phyloP scores from a whole-genome alignment of 2,329 filamentous ascomycete genomes.

The Lachnellula cervina region DNA sequence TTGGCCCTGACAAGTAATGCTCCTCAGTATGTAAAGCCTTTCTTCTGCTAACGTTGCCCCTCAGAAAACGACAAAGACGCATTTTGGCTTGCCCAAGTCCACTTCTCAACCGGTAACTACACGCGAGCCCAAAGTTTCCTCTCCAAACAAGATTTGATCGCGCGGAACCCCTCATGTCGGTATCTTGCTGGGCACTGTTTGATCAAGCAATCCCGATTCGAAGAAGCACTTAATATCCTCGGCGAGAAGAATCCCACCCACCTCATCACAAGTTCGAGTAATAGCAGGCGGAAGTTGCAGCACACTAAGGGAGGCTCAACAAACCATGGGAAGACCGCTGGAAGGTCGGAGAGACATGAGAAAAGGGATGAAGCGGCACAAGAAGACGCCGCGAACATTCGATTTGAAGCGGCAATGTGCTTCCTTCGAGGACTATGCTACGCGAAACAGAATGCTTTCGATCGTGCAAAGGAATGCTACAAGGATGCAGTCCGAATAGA shows the following conservation, averaged over 20 bases:
- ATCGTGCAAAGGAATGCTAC: conserved; percentile 96
- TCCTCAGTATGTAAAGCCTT: neutral
- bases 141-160: conserved; percentile 74
- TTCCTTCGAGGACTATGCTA: conserved; percentile 91
- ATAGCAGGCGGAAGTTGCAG: conserved; percentile 64
- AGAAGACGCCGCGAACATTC: conserved; percentile 69
- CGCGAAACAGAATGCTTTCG: conserved; percentile 95
- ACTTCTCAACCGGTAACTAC: conserved; percentile 94
- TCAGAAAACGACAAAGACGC: conserved; percentile 88
- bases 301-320: conserved; percentile 53
- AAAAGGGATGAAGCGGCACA: conserved; percentile 32
- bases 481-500: conserved; percentile 96
- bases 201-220: conserved; percentile 85
- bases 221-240: conserved; percentile 79
- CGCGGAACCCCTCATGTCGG: conserved; percentile 77
- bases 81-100: conserved; percentile 96
- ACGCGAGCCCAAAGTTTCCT: conserved; percentile 85
- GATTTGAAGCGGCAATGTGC: conserved; percentile 96
- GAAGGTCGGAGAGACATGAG: conserved; percentile 21
- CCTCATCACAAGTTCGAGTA: conserved; percentile 64
- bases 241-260: conserved; percentile 94
- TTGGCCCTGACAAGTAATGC: conserved; percentile 81
- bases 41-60: conserved; percentile 1
- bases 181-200: conserved; percentile 93
- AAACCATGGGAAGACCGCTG: conserved; percentile 41